Base-by-base conservation (phyloP, 805 yeast species). In the Saturnispora gosingensis region DNA sequence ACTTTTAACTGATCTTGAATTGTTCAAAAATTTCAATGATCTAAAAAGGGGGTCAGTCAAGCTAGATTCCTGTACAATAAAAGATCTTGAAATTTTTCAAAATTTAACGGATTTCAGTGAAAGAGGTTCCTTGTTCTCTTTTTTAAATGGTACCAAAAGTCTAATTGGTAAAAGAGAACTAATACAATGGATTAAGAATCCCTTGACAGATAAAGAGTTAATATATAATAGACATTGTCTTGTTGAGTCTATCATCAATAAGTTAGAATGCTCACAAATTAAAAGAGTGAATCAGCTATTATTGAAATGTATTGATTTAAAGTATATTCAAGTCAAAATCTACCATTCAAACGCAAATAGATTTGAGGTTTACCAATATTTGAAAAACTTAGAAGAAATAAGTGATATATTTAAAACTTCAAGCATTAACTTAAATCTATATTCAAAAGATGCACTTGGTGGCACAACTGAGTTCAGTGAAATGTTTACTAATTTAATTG, bases 111-210 rank as follows among this genome's bases (percentile, higher is more conserved):
- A 81, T 55, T 63, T 68, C 11, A 68, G 73, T 4, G 71, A 70
- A 8, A 67, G 72, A 32, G 98, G 97, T 0, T 80, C 96, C 0
- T 67, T 91, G 13, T 63, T 86, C 15, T 87, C 95, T 89, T 70
- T 88, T 2, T 58, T 93, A 54, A 85, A 91, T 62, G 89, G 85
- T 57, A 87, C 98, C 0, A 68, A 79, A 34, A 87, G 98, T 0
- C 72, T 75, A 28, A 84, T 83, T 65, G 99, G 99, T 0, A 75
- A 72, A 44, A 67, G 96, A 50, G 59, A 79, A 53, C 64, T 93
- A 13, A 72, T 74, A 28, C 70, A 76, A 38, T 93, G 99, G 99
- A 67, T 90, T 0, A 72, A 80, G 1, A 72, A 75, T 54, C 99
- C 99, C 1, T 71, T 90, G 22, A 66, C 78, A 0, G 73, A 80